Percentiles rank a stretch among this genome's conserved stretches.
Evolutionary conservation across 169 alveolate genomes (phyloP).

Genomic region (Cystoisospora suis): DNA sequence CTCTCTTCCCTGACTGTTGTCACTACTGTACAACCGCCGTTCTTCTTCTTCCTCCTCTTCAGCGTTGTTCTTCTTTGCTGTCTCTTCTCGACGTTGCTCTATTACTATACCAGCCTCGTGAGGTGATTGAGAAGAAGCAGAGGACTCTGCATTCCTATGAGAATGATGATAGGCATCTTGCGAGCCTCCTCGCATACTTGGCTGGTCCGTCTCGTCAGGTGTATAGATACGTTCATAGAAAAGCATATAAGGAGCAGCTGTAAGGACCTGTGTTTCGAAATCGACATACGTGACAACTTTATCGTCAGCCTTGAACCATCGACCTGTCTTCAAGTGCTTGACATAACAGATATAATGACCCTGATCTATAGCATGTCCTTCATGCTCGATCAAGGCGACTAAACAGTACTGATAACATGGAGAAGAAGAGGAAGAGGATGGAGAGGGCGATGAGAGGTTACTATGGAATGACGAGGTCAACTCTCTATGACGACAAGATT

Average conservation of each 20-base stretch:
- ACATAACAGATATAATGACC: constrained; percentile 63
- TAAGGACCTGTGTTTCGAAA: constrained; percentile 41
- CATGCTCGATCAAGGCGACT: constrained; percentile 60
- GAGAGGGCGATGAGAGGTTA: neutral
- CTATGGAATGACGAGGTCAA: neutral
- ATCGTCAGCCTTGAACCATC: constrained; percentile 58
- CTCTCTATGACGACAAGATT: neutral
- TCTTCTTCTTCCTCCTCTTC: too few relatives aligned
- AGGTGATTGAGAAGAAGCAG: too few relatives aligned
- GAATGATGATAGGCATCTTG: too few relatives aligned
- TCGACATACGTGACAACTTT: constrained; percentile 41
- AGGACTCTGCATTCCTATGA: too few relatives aligned
- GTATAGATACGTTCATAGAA: constrained; percentile 51
- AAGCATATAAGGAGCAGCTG: constrained; percentile 56
- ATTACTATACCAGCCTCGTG: too few relatives aligned
- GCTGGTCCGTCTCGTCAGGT: neutral
- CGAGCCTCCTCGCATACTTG: too few relatives aligned
- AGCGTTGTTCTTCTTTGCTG: too few relatives aligned
- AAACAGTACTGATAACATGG: constrained; percentile 17
- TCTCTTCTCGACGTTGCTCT: too few relatives aligned
- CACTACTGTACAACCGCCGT: too few relatives aligned
- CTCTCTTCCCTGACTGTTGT: too few relatives aligned
- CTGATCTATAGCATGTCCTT: constrained; percentile 59
- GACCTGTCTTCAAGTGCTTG: constrained; percentile 41
- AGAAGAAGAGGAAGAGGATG: neutral